These are phyloP conservation scores for Lagerstroemia speciosa DNA, from an alignment of 345 rosid species.

Conservation along the genomic window DNA sequence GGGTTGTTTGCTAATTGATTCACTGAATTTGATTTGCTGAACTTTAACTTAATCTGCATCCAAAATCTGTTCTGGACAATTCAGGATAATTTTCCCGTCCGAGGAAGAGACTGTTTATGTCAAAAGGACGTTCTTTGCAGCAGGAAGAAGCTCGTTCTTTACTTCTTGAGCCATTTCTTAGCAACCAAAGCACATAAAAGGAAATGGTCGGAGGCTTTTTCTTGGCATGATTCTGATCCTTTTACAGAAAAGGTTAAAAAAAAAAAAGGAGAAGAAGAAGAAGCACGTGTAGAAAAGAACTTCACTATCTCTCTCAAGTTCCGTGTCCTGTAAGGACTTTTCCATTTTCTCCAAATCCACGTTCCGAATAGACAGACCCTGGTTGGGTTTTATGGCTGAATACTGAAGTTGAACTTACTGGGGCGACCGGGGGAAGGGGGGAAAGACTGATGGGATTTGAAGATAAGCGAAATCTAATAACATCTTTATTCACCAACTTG, in stretches of 20 bases:
- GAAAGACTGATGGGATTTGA: slow-evolving; percentile 6
- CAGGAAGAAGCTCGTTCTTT: neutral
- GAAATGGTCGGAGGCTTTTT: neutral
- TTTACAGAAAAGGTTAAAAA: neutral
- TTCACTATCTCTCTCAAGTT: neutral
- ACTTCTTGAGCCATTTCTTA: neutral
- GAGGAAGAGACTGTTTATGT: neutral
- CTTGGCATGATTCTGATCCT: neutral
- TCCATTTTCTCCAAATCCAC: neutral
- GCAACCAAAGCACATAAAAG: neutral
- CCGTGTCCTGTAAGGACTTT: neutral
- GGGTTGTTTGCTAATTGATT: neutral
- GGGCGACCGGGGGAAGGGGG: neutral
- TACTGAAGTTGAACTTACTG: slow-evolving; percentile 1
- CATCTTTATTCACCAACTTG: too few species aligned
- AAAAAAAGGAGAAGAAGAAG: too few species aligned
- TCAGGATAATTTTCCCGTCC: too few species aligned
- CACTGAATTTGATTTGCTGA: neutral
- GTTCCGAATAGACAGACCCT: neutral
- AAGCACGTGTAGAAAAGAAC: too few species aligned
- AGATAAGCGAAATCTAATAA: neutral
- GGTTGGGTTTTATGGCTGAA: neutral
- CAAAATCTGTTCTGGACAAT: neutral
- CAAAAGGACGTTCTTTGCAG: neutral
- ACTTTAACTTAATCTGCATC: neutral